Evolutionary conservation across 352 stramenopile genomes (phyloP), one percentile per base, ranked within the genome.

Genomic region (Phytophthora cryptogea): DNA sequence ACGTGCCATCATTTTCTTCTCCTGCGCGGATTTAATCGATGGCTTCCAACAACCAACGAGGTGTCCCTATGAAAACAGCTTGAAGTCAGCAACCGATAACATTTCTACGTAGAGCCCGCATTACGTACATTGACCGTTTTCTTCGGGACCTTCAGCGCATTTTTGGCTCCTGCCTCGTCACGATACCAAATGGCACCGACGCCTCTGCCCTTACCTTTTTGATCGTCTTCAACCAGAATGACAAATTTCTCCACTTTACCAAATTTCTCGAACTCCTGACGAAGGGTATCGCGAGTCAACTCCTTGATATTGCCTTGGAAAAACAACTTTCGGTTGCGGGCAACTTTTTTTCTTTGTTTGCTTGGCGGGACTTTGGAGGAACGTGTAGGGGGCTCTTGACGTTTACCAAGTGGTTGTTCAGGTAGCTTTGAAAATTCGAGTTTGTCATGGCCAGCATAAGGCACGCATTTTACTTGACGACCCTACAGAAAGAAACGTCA

Each of bases 161-260:
- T 58, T 14, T 78, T 60, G 0, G 76, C 81, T 2, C 57, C 60
- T n/a, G 54, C 43, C 37, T 79, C 74, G n/a, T 88, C 59, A 28
- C 66, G 66, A 56, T 72, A 92, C 28, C 68, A 87, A 46, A 90
- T 72, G 36, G 90, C 91, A 26, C 73, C 81, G 58, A 78, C 87
- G 27, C 81, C 77, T 40, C 86, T 88, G 63, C 68, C 83, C 61
- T 83, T 85, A 23, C 72, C 77, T 0, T 78, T 88, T 37, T 76
- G 74, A 23, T 1, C 20, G 26, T 73, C 74, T 41, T 90, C 78
- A 14, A 69, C 68, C 31, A 77, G 72, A 41, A 90, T 62, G 27
- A 66, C 67, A 20, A 77, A 75, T 48, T 88, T 75, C 8, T 80
- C 68, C 8, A 90, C 46, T 27, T 85, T 78, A 32, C 81, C 81